Evolutionary conservation across 164 flowering plant species (phyloP), one percentile per base, ranked within the genome.

Genomic region (Dillenia suffruticosa): DNA sequence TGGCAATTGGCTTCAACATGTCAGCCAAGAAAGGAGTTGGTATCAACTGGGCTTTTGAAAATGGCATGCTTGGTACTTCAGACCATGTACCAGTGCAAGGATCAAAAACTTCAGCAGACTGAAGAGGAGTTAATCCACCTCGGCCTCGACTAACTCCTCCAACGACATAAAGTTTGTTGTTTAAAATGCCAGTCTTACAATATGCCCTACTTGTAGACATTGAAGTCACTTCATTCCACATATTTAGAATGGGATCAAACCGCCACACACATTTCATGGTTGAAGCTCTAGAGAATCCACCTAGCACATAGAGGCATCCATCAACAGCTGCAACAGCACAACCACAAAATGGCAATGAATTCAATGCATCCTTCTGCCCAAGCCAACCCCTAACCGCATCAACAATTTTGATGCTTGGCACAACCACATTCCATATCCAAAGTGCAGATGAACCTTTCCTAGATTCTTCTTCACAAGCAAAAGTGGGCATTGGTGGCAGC

Each of bases 1-100:
- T 92, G 6, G 96, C 98, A 54, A 92, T 92, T 7, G 96, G 98
- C 79, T 88, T 89, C n/a, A 92, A 79, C 76, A 86, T 61, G 67
- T 86, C 93, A 40, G 91, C 83, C 63, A 86, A 63, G 54, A 86
- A 82, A 19, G 92, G 91, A 55, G 88, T 77, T 12, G 95, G 98
- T 22, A 85, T 54, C 49, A 79, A 66, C 67, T 85, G 98, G 63
- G 95, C 91, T 72, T 69, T 85, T 51, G 90, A 75, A 67, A 90
- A 90, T 19, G 98, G 91, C 98, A 92, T 92, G 76, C 85, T 85
- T 9, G 96, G 95, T 56, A 89, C 65, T 62, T 80, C 67, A 11
- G 93, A 72, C 96, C 96, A 92, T 44, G 63, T 3, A 15, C 82
- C 86, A 0, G 80, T 72, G n/a, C 24, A 13, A 1, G 98, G 98